Evolutionary conservation across 1,139 yeast species (phyloP).

Genomic region (Yamadazyma dendronema): DNA sequence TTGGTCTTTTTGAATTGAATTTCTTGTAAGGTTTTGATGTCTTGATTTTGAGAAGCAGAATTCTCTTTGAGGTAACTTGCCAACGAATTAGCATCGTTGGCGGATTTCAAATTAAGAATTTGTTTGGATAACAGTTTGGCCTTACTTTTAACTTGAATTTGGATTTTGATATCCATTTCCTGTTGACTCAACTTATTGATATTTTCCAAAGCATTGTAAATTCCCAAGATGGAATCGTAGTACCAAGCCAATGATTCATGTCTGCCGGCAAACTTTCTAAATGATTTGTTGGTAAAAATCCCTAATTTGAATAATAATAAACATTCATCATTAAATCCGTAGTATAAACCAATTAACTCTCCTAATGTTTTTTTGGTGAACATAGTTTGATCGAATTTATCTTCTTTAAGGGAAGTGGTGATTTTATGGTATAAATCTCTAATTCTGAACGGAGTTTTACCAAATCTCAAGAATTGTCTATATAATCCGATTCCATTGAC

Average conservation of each 20-base stretch:
- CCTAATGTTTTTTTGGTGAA: slow-evolving; percentile 43
- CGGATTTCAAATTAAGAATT: slow-evolving; percentile 24
- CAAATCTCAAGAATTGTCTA: slow-evolving; percentile 70
- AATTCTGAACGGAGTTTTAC: slow-evolving; percentile 65
- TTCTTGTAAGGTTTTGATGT: slow-evolving; percentile 26
- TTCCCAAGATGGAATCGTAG: slow-evolving; percentile 54
- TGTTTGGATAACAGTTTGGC: slow-evolving; percentile 39
- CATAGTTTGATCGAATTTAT: slow-evolving; percentile 9
- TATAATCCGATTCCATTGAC: slow-evolving; percentile 55
- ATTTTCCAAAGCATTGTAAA: slow-evolving; percentile 46
- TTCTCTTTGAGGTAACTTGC: slow-evolving; percentile 18
- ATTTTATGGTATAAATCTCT: slow-evolving; percentile 27
- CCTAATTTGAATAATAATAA: slow-evolving; percentile 53
- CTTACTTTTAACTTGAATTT: slow-evolving; percentile 38
- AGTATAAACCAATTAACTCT: slow-evolving; percentile 54
- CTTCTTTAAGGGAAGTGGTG: slow-evolving; percentile 8
- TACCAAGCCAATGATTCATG: slow-evolving; percentile 69
- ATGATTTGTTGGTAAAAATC: slow-evolving; percentile 38
- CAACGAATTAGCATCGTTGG: slow-evolving; percentile 11
- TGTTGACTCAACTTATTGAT: slow-evolving; percentile 39
- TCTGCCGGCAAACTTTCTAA: slow-evolving; percentile 37
- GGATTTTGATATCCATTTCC: slow-evolving; percentile 42
- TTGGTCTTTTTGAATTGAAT: slow-evolving; percentile 40
- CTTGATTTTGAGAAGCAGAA: slow-evolving; percentile 14
- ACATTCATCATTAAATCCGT: slow-evolving; percentile 62